Evolutionary conservation across 495 filamentous ascomycete genomes (phyloP), one percentile per base, ranked within the genome.

Genomic region (Geopyxis carbonaria): DNA sequence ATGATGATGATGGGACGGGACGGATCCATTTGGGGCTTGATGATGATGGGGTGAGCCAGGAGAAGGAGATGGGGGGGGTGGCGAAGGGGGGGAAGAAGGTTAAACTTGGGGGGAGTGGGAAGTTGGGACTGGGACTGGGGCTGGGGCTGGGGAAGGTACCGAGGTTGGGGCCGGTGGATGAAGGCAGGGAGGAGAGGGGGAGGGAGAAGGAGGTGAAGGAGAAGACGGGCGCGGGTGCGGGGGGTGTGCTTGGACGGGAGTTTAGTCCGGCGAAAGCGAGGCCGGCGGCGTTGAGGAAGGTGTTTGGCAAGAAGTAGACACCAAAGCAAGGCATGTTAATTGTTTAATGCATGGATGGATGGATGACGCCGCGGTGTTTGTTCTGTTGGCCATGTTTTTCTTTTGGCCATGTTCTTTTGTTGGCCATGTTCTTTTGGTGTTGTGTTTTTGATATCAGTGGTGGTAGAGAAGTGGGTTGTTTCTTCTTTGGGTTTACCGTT

Each of bases 111-210:
- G 4, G 63, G 20, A 62, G 67, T 45, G 57, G 60, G 22, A 44
- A 48, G 25, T 33, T 50, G 45, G 45, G 51, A 28, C 60, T 60
- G n/a, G n/a, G n/a, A n/a, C n/a, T n/a, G n/a, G n/a, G n/a, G n/a
- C 7, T 7, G 21, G 13, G 13, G 22, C 22, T 25, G 8, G 18
- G 25, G 43, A 40, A 44, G 25, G 46, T 27, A 42, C 25, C 25
- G 38, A 40, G 27, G 5, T 22, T 40, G 20, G 29, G 27, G 39
- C 34, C 34, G 27, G 51, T 56, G 20, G 31, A 34, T 18, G 29
- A 29, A n/a, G n/a, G n/a, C n/a, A n/a, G n/a, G n/a, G n/a, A n/a
- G n/a, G n/a, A n/a, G n/a, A n/a, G n/a, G n/a, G n/a, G n/a, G n/a
- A n/a, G n/a, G n/a, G n/a, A n/a, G n/a, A n/a, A n/a, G n/a, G n/a